phyloP scores from a whole-genome alignment of 495 filamentous ascomycete genomes.

The Cercophora samala region DNA sequence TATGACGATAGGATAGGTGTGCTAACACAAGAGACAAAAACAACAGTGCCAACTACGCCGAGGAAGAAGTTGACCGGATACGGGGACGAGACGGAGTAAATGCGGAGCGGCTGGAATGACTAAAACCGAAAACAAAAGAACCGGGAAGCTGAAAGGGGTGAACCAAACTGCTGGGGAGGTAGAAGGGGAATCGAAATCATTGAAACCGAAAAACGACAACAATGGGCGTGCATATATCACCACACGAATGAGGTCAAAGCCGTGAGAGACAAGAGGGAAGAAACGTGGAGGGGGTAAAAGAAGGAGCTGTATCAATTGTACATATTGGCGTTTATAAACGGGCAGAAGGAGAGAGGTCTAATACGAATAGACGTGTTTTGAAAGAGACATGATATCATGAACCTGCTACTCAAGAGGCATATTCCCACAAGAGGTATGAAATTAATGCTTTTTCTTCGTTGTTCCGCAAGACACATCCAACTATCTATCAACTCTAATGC shows the following conservation, averaged over 20 bases:
- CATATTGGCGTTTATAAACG: conserved; percentile 24
- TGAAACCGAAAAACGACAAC: not conserved
- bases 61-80: conserved; percentile 69
- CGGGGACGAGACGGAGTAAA: conserved; percentile 57
- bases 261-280: not conserved
- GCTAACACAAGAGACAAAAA: not conserved
- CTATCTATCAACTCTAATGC: not conserved
- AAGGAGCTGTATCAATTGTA: conserved; percentile 26
- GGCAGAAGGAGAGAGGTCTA: not conserved
- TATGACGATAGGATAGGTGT: too few relatives aligned
- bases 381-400: not conserved
- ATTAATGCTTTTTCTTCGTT: not conserved
- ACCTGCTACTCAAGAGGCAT: too few relatives aligned
- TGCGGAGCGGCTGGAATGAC: not conserved
- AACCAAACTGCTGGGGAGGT: not conserved
- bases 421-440: not conserved
- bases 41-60: conserved; percentile 69
- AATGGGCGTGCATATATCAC: not conserved
- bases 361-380: not conserved
- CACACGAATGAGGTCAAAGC: not conserved
- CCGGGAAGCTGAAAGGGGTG: not conserved
- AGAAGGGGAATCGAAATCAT: not conserved
- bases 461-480: not conserved
- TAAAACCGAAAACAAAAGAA: not conserved
- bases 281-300: not conserved